A percentile compares a stretch with the other conserved stretches of the same genome.
Evolutionary conservation across 345 rosid genomes (phyloP).

Genomic region (Hibiscus mutabilis): DNA sequence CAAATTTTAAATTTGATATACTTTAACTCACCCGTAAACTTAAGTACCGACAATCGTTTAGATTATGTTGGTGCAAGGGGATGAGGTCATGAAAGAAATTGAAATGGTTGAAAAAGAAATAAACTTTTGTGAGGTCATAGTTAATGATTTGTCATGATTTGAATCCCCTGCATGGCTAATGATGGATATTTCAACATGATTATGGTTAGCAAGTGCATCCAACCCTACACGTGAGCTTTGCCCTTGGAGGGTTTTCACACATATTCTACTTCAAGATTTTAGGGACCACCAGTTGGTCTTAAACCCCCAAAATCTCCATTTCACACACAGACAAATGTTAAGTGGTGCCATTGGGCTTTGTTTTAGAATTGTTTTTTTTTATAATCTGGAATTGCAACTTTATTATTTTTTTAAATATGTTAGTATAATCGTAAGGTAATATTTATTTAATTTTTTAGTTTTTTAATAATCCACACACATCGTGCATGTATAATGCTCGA

Average conservation of each 20-base stretch:
- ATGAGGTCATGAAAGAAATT: neutral
- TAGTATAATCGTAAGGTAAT: too few relatives aligned
- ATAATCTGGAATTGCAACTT: neutral
- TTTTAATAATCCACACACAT: too few relatives aligned
- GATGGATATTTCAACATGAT: conserved; percentile 2
- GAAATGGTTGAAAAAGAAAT: neutral
- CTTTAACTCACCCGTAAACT: too few relatives aligned
- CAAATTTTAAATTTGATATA: too few relatives aligned
- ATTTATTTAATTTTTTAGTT: too few relatives aligned
- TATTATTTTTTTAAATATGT: too few relatives aligned
- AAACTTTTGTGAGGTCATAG: neutral
- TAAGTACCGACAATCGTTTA: too few relatives aligned
- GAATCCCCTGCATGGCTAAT: conserved; percentile 8
- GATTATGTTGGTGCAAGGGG: neutral
- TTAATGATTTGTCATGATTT: conserved; percentile 3
- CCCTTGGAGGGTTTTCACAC: neutral
- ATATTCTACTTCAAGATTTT: neutral
- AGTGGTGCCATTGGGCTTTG: neutral
- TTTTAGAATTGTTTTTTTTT: neutral
- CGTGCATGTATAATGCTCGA: too few relatives aligned
- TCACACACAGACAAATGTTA: neutral
- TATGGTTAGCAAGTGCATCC: neutral
- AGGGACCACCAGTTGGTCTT: conserved; percentile 17
- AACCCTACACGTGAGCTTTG: conserved; percentile 21
- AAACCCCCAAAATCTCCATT: neutral